Conservation (phyloP, 306 rosid species). For the Astragalus glycyphyllos region DNA sequence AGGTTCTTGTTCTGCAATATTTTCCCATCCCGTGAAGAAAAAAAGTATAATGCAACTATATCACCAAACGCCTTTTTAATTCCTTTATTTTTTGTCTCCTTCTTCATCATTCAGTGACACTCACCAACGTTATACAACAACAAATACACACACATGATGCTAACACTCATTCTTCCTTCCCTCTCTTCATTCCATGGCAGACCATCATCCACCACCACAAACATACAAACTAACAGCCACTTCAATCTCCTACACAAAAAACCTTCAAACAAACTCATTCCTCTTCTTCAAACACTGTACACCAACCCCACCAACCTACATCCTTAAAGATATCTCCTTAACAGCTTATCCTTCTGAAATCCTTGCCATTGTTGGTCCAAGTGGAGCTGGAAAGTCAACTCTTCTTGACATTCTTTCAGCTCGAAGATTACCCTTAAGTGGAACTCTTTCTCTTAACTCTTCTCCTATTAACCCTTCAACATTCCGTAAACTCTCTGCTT, state of each 20-base stretch:
- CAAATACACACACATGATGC: slow-evolving; percentile 21
- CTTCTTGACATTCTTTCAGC: slow-evolving; percentile 90
- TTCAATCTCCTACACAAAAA: slow-evolving; percentile 70
- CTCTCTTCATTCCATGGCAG: slow-evolving; percentile 51
- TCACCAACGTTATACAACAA: slow-evolving; percentile 30
- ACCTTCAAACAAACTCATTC: slow-evolving; percentile 51
- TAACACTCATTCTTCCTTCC: slow-evolving; percentile 1
- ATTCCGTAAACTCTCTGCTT: slow-evolving; percentile 83
- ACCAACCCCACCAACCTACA: slow-evolving; percentile 57
- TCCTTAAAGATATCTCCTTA: slow-evolving; percentile 73
- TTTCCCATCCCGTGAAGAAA: background rate
- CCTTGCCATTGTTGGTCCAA: slow-evolving; percentile 90
- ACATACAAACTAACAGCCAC: slow-evolving; percentile 73
- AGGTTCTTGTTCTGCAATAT: background rate
- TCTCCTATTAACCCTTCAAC: slow-evolving; percentile 72
- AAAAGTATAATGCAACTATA: background rate
- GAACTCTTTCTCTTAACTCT: slow-evolving; percentile 71
- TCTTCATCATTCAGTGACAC: background rate
- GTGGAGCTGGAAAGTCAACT: slow-evolving; percentile 96
- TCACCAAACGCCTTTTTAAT: background rate
- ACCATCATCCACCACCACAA: slow-evolving; percentile 45
- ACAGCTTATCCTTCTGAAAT: slow-evolving; percentile 77
- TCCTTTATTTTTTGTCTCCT: background rate
- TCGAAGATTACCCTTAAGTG: slow-evolving; percentile 66
- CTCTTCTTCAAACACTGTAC: slow-evolving; percentile 63